Conservation (phyloP, 306 rosid species). For the Rubus idaeus region DNA sequence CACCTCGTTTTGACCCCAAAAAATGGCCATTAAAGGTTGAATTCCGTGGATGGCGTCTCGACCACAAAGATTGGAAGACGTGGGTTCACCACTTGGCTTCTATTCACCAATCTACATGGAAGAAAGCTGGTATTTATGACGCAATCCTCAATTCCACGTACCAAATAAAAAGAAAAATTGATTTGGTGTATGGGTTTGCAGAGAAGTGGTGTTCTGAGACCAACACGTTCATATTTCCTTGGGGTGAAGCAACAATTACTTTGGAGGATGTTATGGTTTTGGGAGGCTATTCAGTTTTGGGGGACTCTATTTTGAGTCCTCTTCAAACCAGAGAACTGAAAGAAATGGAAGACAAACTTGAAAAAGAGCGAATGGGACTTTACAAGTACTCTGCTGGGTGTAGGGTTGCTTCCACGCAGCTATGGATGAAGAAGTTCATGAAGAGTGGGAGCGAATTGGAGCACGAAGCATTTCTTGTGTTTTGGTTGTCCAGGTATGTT, state of each 20-base stretch:
- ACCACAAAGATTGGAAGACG: conserved; percentile 14
- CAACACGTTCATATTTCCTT: conserved; percentile 42
- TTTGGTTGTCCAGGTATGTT: conserved; percentile 52
- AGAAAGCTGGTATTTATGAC: conserved; percentile 42
- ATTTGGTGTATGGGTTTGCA: conserved; percentile 29
- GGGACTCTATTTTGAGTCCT: conserved; percentile 7
- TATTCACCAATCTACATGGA: conserved; percentile 38
- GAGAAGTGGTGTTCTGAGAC: conserved; percentile 47
- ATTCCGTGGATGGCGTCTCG: conserved; percentile 31
- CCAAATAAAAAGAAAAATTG: background rate
- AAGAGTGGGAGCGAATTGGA: conserved; percentile 45
- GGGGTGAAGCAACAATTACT: conserved; percentile 58
- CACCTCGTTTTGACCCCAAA: conserved; percentile 10
- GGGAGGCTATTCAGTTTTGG: conserved; percentile 30
- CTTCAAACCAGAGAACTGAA: conserved; percentile 1
- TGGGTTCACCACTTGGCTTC: conserved; percentile 40
- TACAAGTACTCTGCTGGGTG: background rate
- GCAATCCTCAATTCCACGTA: conserved; percentile 41
- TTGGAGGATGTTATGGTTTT: conserved; percentile 54
- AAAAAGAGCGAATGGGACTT: background rate
- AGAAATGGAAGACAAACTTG: conserved; percentile 2
- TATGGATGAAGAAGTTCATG: conserved; percentile 34
- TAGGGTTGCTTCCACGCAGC: background rate
- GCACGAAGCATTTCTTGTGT: conserved; percentile 57
- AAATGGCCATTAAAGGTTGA: conserved; percentile 22